Evolutionary conservation across 306 rosid genomes (phyloP).

Genomic region (Dalbergia cochinchinensis): DNA sequence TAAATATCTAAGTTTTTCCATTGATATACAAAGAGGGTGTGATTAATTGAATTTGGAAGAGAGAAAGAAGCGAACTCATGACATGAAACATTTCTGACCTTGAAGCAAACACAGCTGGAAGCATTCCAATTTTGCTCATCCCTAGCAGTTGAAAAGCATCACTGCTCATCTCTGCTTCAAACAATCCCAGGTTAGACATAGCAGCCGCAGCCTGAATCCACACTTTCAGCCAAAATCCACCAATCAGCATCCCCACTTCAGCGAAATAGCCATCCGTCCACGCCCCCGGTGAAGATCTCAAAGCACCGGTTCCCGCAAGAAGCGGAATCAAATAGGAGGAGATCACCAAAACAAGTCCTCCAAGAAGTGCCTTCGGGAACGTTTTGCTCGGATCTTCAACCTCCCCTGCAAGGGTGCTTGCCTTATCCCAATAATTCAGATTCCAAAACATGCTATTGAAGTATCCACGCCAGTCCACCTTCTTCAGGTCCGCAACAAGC

Average conservation of each 20-base stretch:
- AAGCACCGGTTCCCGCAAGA: constrained; percentile 90
- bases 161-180: constrained; percentile 93
- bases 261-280: constrained; percentile 97
- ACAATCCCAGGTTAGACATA: constrained; percentile 88
- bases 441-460: constrained; percentile 94
- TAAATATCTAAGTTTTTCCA: not conserved
- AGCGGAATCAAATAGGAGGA: constrained; percentile 85
- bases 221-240: constrained; percentile 89
- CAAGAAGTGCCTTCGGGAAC: constrained; percentile 85
- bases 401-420: constrained; percentile 93
- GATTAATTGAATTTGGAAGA: constrained; percentile 5
- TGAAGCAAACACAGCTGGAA: constrained; percentile 83
- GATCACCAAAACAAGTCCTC: constrained; percentile 80
- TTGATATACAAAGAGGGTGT: constrained; percentile 11
- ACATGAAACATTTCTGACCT: constrained; percentile 58
- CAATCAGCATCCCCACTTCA: constrained; percentile 80
- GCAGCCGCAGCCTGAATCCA: constrained; percentile 95
- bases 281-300: constrained; percentile 58
- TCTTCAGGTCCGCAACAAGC: constrained; percentile 63
- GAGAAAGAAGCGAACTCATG: constrained; percentile 5
- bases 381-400: constrained; percentile 80
- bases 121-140: constrained; percentile 95
- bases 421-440: constrained; percentile 94
- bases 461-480: constrained; percentile 77
- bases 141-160: constrained; percentile 94